phyloP scores from a whole-genome alignment of 2,329 filamentous ascomycete genomes.

The Sclerotinia minor region DNA sequence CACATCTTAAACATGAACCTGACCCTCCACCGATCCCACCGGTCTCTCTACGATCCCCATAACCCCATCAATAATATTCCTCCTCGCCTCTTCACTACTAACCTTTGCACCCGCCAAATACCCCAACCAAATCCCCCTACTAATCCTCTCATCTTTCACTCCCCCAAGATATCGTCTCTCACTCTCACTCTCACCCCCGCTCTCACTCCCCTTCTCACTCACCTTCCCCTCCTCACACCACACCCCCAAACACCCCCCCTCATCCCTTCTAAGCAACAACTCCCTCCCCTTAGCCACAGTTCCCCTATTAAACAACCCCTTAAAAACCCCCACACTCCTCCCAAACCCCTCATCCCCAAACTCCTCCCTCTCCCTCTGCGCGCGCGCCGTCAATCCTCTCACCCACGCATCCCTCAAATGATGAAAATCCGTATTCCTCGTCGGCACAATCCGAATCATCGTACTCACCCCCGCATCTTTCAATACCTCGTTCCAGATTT shows the following conservation, averaged over 20 bases:
- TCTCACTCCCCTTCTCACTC: slow-evolving; percentile 49
- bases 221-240: slow-evolving; percentile 61
- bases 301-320: slow-evolving; percentile 75
- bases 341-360: slow-evolving; percentile 76
- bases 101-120: slow-evolving; percentile 87
- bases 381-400: slow-evolving; percentile 74
- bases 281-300: slow-evolving; percentile 79
- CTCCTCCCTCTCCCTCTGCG: slow-evolving; percentile 51
- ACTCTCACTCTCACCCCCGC: slow-evolving; percentile 48
- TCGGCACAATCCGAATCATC: slow-evolving; percentile 80
- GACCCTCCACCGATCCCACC: slow-evolving; percentile 80
- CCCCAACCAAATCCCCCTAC: slow-evolving; percentile 81
- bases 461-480: slow-evolving; percentile 68
- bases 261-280: slow-evolving; percentile 69
- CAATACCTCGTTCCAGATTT: slow-evolving; percentile 73
- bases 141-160: slow-evolving; percentile 76
- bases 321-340: slow-evolving; percentile 72
- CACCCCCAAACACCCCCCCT: slow-evolving; percentile 64
- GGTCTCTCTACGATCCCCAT: slow-evolving; percentile 87
- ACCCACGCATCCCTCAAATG: slow-evolving; percentile 92
- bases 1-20: slow-evolving; percentile 51
- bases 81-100: slow-evolving; percentile 77
- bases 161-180: too few species aligned
- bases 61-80: slow-evolving; percentile 82
- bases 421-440: slow-evolving; percentile 90